Base-by-base conservation (phyloP, 164 flowering plant species). In the Vitis labrusca region DNA sequence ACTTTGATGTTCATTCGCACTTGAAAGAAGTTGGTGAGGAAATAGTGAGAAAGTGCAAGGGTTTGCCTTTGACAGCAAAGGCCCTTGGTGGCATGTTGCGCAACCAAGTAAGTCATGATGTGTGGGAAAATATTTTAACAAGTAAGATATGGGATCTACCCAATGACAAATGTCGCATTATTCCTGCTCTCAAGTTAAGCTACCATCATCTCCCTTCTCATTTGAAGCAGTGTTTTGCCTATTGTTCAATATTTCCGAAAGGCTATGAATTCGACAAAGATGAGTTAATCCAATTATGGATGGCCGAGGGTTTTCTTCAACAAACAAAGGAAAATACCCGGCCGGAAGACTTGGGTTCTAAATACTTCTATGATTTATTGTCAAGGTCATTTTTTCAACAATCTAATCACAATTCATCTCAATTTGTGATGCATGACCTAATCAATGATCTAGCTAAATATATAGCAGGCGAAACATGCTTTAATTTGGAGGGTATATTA, bases 211-310 rank as follows among this genome's bases (percentile, higher is more conserved):
- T 63, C 13, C 66, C 66, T 2, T 3, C 29, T 2, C 14, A 63
- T 16, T 54, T 61, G 16, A 62, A 70, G 29, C 60, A 48, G 10
- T 70, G 73, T 17, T 70, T 70, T 56, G 51, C 37, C 8, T 70
- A 32, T 19, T 70, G 73, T 50, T 50, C 58, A 16, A 17, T 70
- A 12, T 70, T 62, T 54, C 73, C 73, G 0, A 70, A 63, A 30
- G 73, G 23, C 48, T 32, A 23, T 55, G 23, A 19, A 10, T 15
- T 70, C 5, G 29, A 65, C 3, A 53, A 37, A 4, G 13, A 52
- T 11, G 2, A 2, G 17, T 8, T 70, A 12, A 12, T 70, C 2
- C 23, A 19, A 3, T 27, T 59, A 3, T 70, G 73, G 73, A 70
- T 62, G 51, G 66, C 73, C 16, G 11, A 59, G 30, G 71, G 63